Percentiles rank a stretch among this genome's conserved stretches.
These are phyloP conservation scores for Globisporangium abappressorium DNA, from an alignment of 352 stramenopile genomes.

Conservation along the genomic window DNA sequence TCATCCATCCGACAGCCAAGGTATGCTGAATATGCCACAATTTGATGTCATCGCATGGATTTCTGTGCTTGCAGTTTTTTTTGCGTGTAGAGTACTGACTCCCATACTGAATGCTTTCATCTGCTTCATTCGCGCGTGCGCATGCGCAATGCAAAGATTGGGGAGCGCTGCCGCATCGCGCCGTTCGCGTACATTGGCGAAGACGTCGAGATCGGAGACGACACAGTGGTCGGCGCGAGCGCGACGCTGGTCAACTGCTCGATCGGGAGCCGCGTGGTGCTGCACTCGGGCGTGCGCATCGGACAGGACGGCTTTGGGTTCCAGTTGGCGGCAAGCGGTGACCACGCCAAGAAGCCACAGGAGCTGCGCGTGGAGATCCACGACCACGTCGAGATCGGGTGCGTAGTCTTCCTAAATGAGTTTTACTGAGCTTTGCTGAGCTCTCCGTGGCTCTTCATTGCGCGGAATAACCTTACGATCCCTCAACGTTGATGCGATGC, in stretches of 20 bases:
- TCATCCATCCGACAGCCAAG: slow-evolving; percentile 44
- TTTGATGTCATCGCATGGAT: too few relatives aligned
- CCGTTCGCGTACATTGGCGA: slow-evolving; percentile 54
- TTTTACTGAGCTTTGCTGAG: background rate
- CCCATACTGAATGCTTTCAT: too few relatives aligned
- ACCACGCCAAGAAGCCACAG: slow-evolving; percentile 83
- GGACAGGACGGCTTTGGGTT: slow-evolving; percentile 87
- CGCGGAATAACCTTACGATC: too few relatives aligned
- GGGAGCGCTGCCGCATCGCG: slow-evolving; percentile 49
- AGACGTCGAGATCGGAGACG: slow-evolving; percentile 55
- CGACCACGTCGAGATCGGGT: slow-evolving; percentile 85
- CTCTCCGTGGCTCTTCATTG: background rate
- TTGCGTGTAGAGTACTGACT: too few relatives aligned
- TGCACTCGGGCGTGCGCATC: slow-evolving; percentile 71
- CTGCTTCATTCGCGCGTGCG: background rate
- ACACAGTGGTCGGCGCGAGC: slow-evolving; percentile 42
- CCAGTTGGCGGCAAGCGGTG: slow-evolving; percentile 44
- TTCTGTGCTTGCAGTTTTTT: too few relatives aligned
- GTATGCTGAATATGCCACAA: slow-evolving; percentile 15
- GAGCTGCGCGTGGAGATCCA: slow-evolving; percentile 73
- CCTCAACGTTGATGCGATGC: background rate
- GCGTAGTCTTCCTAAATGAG: too few relatives aligned
- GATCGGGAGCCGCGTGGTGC: slow-evolving; percentile 56
- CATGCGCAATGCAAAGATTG: slow-evolving; percentile 35
- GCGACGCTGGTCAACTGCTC: slow-evolving; percentile 69